Percentiles rank a stretch among this genome's conserved stretches.
Evolutionary conservation across 192 early-diverging fungal species (phyloP).

Genomic region (Linnemannia schmuckeri): DNA sequence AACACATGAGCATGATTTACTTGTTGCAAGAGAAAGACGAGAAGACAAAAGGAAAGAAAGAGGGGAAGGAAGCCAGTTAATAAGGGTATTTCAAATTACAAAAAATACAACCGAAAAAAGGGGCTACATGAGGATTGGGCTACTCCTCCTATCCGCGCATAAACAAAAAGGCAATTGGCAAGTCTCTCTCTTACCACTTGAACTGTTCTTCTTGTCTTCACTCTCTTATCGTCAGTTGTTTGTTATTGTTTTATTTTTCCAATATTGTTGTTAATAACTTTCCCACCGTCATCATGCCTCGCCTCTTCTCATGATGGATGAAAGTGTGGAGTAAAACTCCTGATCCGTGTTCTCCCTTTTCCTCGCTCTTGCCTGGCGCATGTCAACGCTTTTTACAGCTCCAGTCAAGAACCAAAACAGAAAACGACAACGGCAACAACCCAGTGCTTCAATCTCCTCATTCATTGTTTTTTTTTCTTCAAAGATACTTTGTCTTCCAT

Average conservation of each 20-base stretch:
- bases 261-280: background rate
- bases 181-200: too few relatives aligned
- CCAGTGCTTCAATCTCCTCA: background rate
- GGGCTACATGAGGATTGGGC: constrained; percentile 1
- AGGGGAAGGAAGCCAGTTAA: background rate
- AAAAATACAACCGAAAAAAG: constrained; percentile 7
- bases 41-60: background rate
- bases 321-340: background rate
- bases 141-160: background rate
- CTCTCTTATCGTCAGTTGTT: background rate
- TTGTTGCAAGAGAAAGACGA: background rate
- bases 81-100: background rate
- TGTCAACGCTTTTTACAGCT: background rate
- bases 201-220: background rate
- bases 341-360: background rate
- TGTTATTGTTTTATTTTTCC: background rate
- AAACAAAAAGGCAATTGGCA: background rate
- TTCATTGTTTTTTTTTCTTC: background rate
- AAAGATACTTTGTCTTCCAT: background rate
- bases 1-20: background rate
- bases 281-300: background rate
- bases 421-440: background rate
- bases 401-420: background rate
- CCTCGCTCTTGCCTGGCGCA: background rate
- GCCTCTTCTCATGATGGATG: background rate